Percentiles rank a stretch among this genome's conserved stretches.
Evolutionary conservation across 2,329 filamentous ascomycete species (phyloP).

Genomic region (Akanthomyces dipterigenus): DNA sequence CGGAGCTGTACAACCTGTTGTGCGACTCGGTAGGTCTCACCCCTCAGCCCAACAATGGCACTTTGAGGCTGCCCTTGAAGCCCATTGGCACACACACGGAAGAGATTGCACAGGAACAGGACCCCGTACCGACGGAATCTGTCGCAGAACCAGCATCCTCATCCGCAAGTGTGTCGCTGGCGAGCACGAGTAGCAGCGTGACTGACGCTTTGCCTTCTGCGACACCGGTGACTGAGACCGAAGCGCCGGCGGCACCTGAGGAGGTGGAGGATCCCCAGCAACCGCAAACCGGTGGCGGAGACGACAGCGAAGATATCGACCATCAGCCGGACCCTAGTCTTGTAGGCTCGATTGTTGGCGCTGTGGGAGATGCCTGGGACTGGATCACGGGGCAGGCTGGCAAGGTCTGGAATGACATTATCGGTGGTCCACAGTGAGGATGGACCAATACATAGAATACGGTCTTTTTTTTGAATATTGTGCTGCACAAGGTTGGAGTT

Average conservation of each 20-base stretch:
- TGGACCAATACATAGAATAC: background rate
- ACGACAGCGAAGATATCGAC: background rate
- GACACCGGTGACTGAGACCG: background rate
- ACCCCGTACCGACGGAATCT: constrained; percentile 36
- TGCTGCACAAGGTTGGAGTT: background rate
- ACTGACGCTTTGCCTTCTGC: constrained; percentile 2
- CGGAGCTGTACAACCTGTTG: constrained; percentile 88
- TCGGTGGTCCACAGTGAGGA: background rate
- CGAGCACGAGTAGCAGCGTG: constrained; percentile 14
- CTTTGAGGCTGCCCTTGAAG: constrained; percentile 63
- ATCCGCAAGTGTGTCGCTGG: constrained; percentile 5
- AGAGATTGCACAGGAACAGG: constrained; percentile 39
- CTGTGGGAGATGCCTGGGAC: constrained; percentile 11
- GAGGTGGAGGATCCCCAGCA: background rate
- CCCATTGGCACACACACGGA: constrained; percentile 56
- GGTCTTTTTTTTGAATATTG: background rate
- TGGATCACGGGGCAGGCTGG: constrained; percentile 13
- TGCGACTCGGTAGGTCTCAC: constrained; percentile 76
- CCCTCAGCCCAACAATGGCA: constrained; percentile 81
- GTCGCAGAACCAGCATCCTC: background rate
- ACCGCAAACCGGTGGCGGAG: background rate
- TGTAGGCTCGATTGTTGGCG: background rate
- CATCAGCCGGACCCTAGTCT: background rate
- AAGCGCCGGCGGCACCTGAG: background rate
- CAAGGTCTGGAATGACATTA: constrained; percentile 8